These are phyloP conservation scores for Paramarasmius palmivorus DNA, from an alignment of 1,284 basidiomycete genomes.

Conservation along the genomic window DNA sequence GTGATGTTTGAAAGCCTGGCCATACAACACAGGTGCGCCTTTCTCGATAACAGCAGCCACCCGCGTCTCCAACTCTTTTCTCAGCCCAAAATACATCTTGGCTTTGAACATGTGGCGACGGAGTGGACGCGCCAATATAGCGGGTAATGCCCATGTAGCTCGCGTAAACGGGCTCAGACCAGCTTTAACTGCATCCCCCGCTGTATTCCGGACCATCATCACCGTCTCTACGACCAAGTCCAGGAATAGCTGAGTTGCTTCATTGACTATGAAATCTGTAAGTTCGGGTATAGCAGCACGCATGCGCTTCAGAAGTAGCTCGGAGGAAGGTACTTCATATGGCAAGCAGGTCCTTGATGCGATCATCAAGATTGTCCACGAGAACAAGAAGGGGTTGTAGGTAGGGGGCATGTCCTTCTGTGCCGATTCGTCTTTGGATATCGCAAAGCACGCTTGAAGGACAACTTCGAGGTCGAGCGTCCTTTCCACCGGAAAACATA, in stretches of 20 bases:
- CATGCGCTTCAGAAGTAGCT: not conserved
- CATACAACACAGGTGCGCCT: not conserved
- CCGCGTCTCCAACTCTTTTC: too few relatives aligned
- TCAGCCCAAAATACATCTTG: too few relatives aligned
- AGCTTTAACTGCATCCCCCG: too few relatives aligned
- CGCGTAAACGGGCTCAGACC: too few relatives aligned
- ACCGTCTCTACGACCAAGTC: too few relatives aligned
- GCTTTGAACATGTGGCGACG: too few relatives aligned
- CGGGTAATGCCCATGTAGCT: too few relatives aligned
- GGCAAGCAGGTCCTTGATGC: not conserved
- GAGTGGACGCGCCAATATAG: too few relatives aligned
- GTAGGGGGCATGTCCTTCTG: not conserved
- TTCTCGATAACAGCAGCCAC: not conserved
- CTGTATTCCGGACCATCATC: too few relatives aligned
- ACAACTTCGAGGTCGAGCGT: not conserved
- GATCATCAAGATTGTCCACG: constrained; percentile 9
- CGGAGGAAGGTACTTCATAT: not conserved
- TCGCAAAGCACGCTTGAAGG: not conserved
- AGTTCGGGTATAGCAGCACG: not conserved
- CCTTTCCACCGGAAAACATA: not conserved
- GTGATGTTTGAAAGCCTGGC: not conserved
- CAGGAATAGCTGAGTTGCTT: too few relatives aligned
- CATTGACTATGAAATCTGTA: not conserved
- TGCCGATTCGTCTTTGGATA: not conserved
- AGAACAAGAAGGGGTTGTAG: constrained; percentile 8